These are phyloP conservation scores for Leptographium lundbergii DNA, from an alignment of 2,329 filamentous ascomycete genomes.

Conservation along the genomic window DNA sequence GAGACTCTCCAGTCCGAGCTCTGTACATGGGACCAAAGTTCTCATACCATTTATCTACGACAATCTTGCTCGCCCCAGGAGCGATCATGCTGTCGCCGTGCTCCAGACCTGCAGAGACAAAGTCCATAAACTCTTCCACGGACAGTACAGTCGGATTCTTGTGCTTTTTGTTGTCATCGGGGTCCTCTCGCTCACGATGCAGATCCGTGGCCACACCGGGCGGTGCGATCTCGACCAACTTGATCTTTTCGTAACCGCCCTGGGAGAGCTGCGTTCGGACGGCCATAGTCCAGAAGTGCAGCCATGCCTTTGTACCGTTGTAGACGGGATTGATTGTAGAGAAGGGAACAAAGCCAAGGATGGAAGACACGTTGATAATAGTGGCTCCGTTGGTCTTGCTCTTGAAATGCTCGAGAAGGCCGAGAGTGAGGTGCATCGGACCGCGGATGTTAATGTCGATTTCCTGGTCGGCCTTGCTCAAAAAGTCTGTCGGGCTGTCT, in stretches of 20 bases:
- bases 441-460: neutral
- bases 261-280: neutral
- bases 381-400: neutral
- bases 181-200: neutral
- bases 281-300: neutral
- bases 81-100: too few species aligned
- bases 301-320: neutral
- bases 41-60: neutral
- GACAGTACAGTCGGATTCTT: too few species aligned
- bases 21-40: neutral
- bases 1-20: neutral
- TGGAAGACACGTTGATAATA: neutral
- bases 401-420: neutral
- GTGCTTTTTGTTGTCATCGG: too few species aligned
- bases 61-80: too few species aligned
- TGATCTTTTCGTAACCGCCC: neutral
- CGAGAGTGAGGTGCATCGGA: neutral
- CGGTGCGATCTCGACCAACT: neutral
- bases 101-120: neutral
- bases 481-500: neutral
- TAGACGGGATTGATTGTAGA: neutral
- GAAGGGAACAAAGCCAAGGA: neutral
- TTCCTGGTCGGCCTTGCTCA: neutral
- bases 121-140: neutral
- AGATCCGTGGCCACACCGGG: neutral